Conservation (phyloP, 225 moss, liverwort and hornwort genomes). For the Marchantia paleacea region DNA sequence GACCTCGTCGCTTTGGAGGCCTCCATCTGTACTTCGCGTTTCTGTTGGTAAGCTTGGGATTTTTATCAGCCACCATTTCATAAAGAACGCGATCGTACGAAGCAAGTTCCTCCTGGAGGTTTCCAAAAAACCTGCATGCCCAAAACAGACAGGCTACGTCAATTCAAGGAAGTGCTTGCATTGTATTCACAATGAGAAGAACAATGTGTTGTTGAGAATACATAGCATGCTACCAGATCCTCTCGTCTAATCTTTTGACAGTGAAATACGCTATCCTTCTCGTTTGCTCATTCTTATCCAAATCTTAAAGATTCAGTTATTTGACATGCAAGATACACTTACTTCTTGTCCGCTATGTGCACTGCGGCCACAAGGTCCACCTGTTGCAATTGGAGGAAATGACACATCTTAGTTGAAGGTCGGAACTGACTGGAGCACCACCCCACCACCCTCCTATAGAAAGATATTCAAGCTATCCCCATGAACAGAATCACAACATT, state of each 20-base stretch:
- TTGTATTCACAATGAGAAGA: background rate
- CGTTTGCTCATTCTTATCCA: background rate
- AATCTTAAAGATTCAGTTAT: background rate
- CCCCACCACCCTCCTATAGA: too few species aligned
- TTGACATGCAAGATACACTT: conserved; percentile 22
- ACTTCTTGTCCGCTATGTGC: conserved; percentile 95
- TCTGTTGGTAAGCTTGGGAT: conserved; percentile 83
- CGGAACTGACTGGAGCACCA: too few species aligned
- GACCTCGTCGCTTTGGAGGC: conserved; percentile 77
- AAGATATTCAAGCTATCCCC: too few species aligned
- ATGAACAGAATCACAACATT: too few species aligned
- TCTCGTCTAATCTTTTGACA: background rate
- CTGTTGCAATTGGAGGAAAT: conserved; percentile 25
- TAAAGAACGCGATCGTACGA: conserved; percentile 90
- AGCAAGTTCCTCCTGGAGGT: conserved; percentile 79
- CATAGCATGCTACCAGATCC: background rate
- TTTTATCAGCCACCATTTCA: conserved; percentile 99
- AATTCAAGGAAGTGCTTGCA: background rate
- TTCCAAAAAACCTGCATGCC: conserved; percentile 72
- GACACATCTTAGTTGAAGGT: background rate
- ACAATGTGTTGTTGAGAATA: background rate
- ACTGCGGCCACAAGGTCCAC: conserved; percentile 98
- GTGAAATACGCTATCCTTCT: background rate
- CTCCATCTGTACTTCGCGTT: conserved; percentile 91
- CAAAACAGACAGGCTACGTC: background rate